Evolutionary conservation across 2,329 filamentous ascomycete species (phyloP), one percentile per base, ranked within the genome.

Genomic region (Pseudogymnoascus sp.): DNA sequence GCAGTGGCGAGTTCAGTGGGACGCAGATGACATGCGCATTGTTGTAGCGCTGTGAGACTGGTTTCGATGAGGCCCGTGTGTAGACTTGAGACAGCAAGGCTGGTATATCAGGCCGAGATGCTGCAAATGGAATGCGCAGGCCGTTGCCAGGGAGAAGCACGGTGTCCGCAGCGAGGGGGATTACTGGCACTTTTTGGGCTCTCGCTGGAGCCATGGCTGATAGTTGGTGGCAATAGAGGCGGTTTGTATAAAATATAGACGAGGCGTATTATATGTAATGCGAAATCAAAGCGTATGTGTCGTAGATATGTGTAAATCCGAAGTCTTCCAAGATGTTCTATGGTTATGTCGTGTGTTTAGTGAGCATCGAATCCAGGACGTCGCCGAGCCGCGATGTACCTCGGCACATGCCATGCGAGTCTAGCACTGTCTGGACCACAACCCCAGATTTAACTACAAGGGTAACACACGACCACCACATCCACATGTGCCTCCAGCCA

Each of bases 131-230:
- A 66, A 97, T 89, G 68, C 92, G 88, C 68, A 96, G 83, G 58
- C 92, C 86, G 61, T 92, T 85, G 64, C 91, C 91, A 3, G 94
- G 94, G 8, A 96, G 83, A 39, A 97, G 84, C 66, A 97, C 89
- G 64, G 85, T 83, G 66, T 88, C 89, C 70, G 87, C 86, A 60
- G 90, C 85, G 43, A 97, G 83, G 37, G 91, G 90, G 67, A 97
- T 88, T 68, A 97, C 77, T 50, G 93, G 89, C 35, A 96, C 74
- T 28, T 68, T 71, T 35, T 61, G 62, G 12, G 65, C 30, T 25
- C 60, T 62, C 14, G 39, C 20, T 58, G 62, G 59, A 57, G 63
- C 63, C 63, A 64, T 64, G 33, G 18, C 37, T 37, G 57, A 35
- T 25, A 25, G 11, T 58, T 58, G 28, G 15, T 33, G 28, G 15